Percentiles rank a stretch among this genome's conserved stretches.
These are phyloP conservation scores for Aristolochia contorta DNA, from an alignment of 164 flowering plant genomes.

Conservation along the genomic window DNA sequence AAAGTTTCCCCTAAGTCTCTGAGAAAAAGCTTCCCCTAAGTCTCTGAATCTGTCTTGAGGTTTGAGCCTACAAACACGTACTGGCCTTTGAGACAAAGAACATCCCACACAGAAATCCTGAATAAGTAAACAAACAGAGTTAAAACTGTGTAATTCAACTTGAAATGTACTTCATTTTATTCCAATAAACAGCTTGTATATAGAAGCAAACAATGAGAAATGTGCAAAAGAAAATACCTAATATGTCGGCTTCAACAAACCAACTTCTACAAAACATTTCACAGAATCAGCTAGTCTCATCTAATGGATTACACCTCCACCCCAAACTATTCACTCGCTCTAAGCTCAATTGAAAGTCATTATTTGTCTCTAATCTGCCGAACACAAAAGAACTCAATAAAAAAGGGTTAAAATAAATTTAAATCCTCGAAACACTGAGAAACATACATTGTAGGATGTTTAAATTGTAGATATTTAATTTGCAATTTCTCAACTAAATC, in stretches of 20 bases:
- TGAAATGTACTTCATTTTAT: too few relatives aligned
- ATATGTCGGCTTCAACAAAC: slow-evolving; percentile 17
- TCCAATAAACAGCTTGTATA: too few relatives aligned
- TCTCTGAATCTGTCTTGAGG: too few relatives aligned
- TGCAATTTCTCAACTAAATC: slow-evolving; percentile 34
- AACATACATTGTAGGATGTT: slow-evolving; percentile 25
- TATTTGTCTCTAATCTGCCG: background rate
- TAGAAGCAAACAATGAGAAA: background rate
- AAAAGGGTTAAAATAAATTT: background rate
- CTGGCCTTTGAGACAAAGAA: too few relatives aligned
- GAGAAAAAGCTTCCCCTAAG: too few relatives aligned
- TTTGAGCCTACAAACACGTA: too few relatives aligned
- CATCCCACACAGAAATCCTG: too few relatives aligned
- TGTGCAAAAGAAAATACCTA: background rate
- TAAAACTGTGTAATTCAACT: too few relatives aligned
- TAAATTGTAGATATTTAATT: slow-evolving; percentile 33
- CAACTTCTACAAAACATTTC: slow-evolving; percentile 19
- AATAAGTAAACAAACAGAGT: too few relatives aligned
- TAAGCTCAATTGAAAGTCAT: slow-evolving; percentile 3
- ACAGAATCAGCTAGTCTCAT: slow-evolving; percentile 37
- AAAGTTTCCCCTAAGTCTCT: too few relatives aligned
- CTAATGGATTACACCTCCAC: slow-evolving; percentile 36
- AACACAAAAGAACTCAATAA: background rate
- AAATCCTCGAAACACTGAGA: background rate
- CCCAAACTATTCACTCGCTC: slow-evolving; percentile 37